Base-by-base conservation (phyloP, 192 early-diverging fungal genomes). In the Anaeromyces robustus region DNA sequence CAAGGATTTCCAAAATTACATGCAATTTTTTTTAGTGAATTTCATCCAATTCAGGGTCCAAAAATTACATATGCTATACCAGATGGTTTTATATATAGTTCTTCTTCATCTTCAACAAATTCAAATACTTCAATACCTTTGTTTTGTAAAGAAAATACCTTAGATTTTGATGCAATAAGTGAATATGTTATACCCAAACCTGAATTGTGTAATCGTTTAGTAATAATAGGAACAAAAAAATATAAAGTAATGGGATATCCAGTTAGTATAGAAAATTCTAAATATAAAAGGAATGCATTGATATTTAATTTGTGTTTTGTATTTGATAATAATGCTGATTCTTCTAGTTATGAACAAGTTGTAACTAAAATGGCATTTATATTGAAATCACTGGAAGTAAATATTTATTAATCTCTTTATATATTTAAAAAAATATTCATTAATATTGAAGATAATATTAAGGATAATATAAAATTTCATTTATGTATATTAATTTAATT, bases 271-370 rank as follows among this genome's bases (percentile, higher is more conserved):
- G 84, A 89, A 30, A 88, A 93, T 79, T 78, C 87, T 77, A 86
- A 90, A 77, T 94, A 96, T 81, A 85, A 86, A 78, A 87, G 97
- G 29, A 97, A 96, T 85, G 92, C 89, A 31, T 87, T 97, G 78
- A 88, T 95, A 30, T 99, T 96, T 87, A 99, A 99, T 85, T 87
- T 97, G 77, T 93, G 94, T 80, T 97, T 99, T 90, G 93, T 96
- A 18, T 98, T 99, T 88, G 94, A 96, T 78, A 83, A 52, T 29
- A 85, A 89, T 28, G 95, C 93, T 1, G 92, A 95, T 77, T 94
- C 93, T 30, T 87, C 86, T 32, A 91, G 92, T 52, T 97, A 95
- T 80, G 95, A 96, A 78, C 93, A 95, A 43, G 91, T 98, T 39
- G 96, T 97, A 0, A 85, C 92, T 37, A 96, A 97, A 78, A 89